phyloP scores from a whole-genome alignment of 2,329 filamentous ascomycete genomes.

The Trichoderma gracile region DNA sequence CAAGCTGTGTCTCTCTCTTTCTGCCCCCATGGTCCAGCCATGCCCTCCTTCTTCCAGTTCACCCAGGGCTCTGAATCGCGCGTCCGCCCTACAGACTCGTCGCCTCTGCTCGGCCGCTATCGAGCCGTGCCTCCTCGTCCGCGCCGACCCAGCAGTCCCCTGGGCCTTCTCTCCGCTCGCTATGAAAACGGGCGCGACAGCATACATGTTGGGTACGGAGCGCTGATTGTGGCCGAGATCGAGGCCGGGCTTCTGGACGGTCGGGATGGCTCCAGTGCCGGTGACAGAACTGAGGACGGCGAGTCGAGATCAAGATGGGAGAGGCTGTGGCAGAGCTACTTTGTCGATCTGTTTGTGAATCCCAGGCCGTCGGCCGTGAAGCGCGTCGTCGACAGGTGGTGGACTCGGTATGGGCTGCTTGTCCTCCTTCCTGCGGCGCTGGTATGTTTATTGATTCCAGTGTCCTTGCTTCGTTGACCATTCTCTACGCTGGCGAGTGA shows the following conservation, averaged over 20 bases:
- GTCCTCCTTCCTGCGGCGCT: constrained; percentile 61
- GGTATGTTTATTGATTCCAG: constrained; percentile 44
- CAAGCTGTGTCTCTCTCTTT: neutral
- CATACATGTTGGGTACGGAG: constrained; percentile 59
- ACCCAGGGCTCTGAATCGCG: constrained; percentile 64
- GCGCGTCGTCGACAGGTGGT: constrained; percentile 62
- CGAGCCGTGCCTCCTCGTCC: constrained; percentile 58
- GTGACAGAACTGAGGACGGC: constrained; percentile 39
- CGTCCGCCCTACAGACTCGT: constrained; percentile 54
- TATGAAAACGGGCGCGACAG: constrained; percentile 48
- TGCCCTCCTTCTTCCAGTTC: constrained; percentile 69
- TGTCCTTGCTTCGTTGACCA: neutral
- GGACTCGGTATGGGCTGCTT: constrained; percentile 61
- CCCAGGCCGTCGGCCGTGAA: constrained; percentile 61
- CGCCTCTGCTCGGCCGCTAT: constrained; percentile 65
- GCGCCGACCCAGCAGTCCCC: constrained; percentile 40
- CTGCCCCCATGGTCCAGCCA: constrained; percentile 33
- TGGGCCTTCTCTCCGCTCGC: constrained; percentile 44
- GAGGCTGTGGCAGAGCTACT: constrained; percentile 40
- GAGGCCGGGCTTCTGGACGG: constrained; percentile 39
- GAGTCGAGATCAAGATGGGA: constrained; percentile 34
- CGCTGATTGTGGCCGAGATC: constrained; percentile 49
- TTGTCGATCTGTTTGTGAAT: constrained; percentile 60
- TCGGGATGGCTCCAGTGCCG: constrained; percentile 26
- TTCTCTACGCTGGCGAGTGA: neutral